Percentiles rank a stretch among this genome's conserved stretches.
These are phyloP conservation scores for Spergularia bocconei DNA, from an alignment of 148 eudicot genomes.

Conservation along the genomic window DNA sequence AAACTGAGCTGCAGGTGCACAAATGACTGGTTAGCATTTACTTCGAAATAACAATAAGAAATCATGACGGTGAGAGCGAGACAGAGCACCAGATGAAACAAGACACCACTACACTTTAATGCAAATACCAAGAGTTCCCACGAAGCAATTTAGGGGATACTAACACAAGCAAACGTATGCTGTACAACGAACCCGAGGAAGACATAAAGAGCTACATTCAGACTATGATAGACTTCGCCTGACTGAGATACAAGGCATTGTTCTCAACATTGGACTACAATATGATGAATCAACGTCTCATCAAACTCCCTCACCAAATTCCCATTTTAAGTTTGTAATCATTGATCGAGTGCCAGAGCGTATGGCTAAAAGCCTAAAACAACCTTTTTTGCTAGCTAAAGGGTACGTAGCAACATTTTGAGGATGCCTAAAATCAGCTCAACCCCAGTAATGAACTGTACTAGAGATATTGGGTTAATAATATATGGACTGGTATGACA, in stretches of 20 bases:
- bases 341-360: no score
- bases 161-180: neutral
- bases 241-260: no score
- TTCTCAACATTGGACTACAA: no score
- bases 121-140: neutral
- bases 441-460: neutral
- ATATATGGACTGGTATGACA: neutral
- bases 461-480: neutral
- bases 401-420: neutral
- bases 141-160: neutral
- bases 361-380: neutral
- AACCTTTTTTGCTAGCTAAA: no score
- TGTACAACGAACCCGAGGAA: neutral
- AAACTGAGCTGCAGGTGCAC: slow-evolving; percentile 12
- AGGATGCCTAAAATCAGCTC: neutral
- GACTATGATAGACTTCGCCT: neutral
- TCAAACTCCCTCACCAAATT: no score
- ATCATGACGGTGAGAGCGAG: neutral
- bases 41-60: neutral
- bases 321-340: no score
- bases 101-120: neutral
- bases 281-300: no score
- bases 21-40: slow-evolving; percentile 3
- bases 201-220: neutral
- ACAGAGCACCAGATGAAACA: neutral